phyloP scores from a whole-genome alignment of 139 green algal species.

The Tetratostichococcus sp. region DNA sequence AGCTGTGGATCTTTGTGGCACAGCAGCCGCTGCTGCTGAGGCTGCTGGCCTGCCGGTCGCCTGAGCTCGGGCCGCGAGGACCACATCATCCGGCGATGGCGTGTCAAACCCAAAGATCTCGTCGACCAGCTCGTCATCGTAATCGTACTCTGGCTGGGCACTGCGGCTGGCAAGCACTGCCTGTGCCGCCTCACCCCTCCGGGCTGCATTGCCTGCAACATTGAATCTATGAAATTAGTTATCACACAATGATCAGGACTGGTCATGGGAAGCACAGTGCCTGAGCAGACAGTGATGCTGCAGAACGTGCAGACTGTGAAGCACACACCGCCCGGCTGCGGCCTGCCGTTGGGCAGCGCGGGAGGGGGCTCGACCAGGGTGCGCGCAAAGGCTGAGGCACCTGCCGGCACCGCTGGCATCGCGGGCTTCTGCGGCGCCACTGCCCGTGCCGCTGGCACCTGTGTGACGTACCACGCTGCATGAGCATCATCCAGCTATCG shows the following conservation, averaged over 20 bases:
- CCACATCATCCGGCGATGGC: conserved; percentile 64
- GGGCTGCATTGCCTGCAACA: neutral
- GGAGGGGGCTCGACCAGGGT: conserved; percentile 55
- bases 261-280: neutral
- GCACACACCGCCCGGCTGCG: conserved; percentile 53
- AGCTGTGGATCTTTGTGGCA: too few species aligned
- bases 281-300: neutral
- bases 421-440: conserved; percentile 1
- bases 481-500: too few species aligned
- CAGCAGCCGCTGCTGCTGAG: too few species aligned
- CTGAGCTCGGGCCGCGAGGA: conserved; percentile 36
- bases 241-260: neutral
- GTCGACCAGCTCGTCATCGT: conserved; percentile 5
- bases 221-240: too few species aligned
- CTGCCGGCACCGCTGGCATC: conserved; percentile 42
- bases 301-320: neutral
- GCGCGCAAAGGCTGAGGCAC: conserved; percentile 66
- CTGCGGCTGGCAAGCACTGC: neutral
- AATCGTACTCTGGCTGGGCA: neutral
- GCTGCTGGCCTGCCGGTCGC: neutral
- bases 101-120: conserved; percentile 53
- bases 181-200: neutral
- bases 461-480: too few species aligned
- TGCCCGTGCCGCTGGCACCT: too few species aligned
- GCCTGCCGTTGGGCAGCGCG: conserved; percentile 30